Base-by-base conservation (phyloP, 2,329 filamentous ascomycete species). In the Anisogramma anomala region DNA sequence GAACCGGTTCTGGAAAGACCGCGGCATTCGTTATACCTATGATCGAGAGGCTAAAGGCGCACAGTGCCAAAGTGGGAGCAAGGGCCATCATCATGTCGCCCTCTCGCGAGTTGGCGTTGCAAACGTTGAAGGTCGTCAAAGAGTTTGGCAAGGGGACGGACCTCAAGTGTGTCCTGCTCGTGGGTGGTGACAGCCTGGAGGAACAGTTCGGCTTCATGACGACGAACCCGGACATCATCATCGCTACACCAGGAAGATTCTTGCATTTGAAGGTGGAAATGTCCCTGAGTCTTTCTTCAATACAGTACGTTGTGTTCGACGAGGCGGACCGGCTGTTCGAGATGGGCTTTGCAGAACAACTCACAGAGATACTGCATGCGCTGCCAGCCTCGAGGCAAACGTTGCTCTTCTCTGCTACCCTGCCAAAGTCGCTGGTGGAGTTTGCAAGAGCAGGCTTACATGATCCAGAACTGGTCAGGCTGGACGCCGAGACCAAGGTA, bases 1-100 rank as follows among this genome's bases (percentile, higher is more conserved):
- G 93, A 50, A 98, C 93, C n/a, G 91, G 91, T 58, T 96, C 88
- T 15, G 91, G 91, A 66, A 98, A 98, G 68, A 98, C 93, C 1
- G 91, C 88, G 1, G 91, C 91, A 17, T 98, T 98, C 60, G 87
- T 96, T 19, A 93, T 98, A 49, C 91, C 91, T 32, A 94, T 98
- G 89, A 87, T 98, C 47, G 86, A 98, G 66, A 84, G 82, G 50
- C 68, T 98, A 47, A 93, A 88, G 61, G 74, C 77, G 18, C 93
- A 98, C 60, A 94, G 84, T 56, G 79, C 80, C 22, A 82, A 82
- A 54, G 80, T 96, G 49, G 91, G 93, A 39, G 79, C 86, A 33
- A 75, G 91, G 54, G 91, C 82, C 10, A 68, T 98, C 45, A 82
- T 98, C 48, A 64, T 98, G 58, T 95, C 88, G 11, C 91, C 91